These are phyloP conservation scores for Sporobolomyces pararoseus DNA, from an alignment of 768 basidiomycete genomes.

Conservation along the genomic window DNA sequence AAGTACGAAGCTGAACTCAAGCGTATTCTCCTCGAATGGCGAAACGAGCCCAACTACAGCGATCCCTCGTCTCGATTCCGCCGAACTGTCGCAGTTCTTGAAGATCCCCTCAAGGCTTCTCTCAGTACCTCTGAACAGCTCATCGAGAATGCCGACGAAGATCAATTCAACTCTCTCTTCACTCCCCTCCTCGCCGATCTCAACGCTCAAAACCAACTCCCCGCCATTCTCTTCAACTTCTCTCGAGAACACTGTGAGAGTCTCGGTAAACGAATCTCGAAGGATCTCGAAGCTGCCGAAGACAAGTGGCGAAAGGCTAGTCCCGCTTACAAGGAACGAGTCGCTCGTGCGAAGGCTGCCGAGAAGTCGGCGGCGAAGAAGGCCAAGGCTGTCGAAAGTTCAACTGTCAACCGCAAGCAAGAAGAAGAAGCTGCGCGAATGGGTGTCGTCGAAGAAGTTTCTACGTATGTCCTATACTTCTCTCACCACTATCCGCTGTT, in stretches of 20 bases:
- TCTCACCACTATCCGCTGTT: background rate
- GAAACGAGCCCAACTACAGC: conserved; percentile 51
- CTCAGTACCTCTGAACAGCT: conserved; percentile 33
- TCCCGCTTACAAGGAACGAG: conserved; percentile 57
- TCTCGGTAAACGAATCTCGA: conserved; percentile 54
- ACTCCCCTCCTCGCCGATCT: conserved; percentile 60
- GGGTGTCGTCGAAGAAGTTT: conserved; percentile 40
- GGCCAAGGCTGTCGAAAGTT: conserved; percentile 47
- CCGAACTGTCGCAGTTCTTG: conserved; percentile 50
- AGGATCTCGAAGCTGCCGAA: conserved; percentile 54
- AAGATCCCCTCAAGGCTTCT: conserved; percentile 25
- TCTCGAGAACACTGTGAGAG: conserved; percentile 60
- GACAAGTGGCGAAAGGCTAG: conserved; percentile 58
- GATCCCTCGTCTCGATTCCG: conserved; percentile 49
- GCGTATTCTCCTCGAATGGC: conserved; percentile 50
- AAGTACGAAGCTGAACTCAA: conserved; percentile 61
- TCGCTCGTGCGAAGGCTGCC: conserved; percentile 55
- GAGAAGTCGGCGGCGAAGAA: conserved; percentile 53
- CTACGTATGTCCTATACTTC: conserved; percentile 54
- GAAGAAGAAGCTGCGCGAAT: conserved; percentile 41
- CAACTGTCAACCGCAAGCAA: conserved; percentile 46
- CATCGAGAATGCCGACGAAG: conserved; percentile 34
- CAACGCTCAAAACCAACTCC: conserved; percentile 57
- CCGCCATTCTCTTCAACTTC: conserved; percentile 66
- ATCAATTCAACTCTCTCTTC: conserved; percentile 52